phyloP scores from a whole-genome alignment of 345 rosid genomes.

The Gossypium raimondii region DNA sequence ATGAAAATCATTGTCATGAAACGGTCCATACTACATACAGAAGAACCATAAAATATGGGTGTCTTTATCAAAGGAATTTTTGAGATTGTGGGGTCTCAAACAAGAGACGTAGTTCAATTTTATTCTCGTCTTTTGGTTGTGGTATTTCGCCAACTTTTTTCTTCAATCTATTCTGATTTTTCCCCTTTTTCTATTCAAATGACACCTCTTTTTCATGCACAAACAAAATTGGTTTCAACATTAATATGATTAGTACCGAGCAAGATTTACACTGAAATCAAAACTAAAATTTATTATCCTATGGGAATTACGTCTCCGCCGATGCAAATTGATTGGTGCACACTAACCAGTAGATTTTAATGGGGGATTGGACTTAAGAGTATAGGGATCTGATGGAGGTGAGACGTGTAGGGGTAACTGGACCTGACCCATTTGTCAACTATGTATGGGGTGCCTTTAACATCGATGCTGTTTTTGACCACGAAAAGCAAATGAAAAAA shows the following conservation, averaged over 20 bases:
- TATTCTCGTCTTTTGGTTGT: neutral
- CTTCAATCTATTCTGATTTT: neutral
- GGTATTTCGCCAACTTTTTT: neutral
- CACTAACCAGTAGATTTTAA: neutral
- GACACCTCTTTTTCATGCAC: neutral
- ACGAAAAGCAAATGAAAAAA: neutral
- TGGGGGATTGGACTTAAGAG: neutral
- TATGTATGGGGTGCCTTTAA: neutral
- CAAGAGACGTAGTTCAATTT: neutral
- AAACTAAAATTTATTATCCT: too few species aligned
- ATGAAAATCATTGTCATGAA: neutral
- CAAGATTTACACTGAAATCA: too few species aligned
- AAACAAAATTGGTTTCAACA: neutral
- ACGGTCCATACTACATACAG: neutral
- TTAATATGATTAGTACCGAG: too few species aligned
- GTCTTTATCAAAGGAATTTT: neutral
- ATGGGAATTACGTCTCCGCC: neutral
- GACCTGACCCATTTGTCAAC: neutral
- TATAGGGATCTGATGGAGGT: neutral
- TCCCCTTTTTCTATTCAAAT: neutral
- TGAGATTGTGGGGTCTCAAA: neutral
- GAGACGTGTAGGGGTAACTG: neutral
- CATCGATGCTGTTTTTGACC: neutral
- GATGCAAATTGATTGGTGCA: neutral
- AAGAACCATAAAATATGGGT: neutral